phyloP scores from a whole-genome alignment of 306 rosid species.

The Fagus sylvatica region DNA sequence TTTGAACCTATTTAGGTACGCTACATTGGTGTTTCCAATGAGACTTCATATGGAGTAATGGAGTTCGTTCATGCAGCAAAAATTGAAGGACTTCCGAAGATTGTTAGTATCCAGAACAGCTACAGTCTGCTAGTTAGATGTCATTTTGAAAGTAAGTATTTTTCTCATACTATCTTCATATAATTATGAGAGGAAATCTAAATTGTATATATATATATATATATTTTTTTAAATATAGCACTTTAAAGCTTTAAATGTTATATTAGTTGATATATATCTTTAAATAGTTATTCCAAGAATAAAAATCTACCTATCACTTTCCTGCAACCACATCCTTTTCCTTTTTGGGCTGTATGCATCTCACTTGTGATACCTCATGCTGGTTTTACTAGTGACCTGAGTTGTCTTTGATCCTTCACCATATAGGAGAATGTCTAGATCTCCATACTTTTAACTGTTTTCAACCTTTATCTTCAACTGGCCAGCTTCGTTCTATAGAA shows the following conservation, averaged over 20 bases:
- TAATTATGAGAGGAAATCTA: background rate
- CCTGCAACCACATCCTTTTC: background rate
- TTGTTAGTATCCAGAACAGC: conserved; percentile 84
- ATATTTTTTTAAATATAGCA: too few relatives aligned
- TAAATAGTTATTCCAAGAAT: too few relatives aligned
- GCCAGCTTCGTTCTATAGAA: background rate
- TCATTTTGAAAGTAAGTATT: conserved; percentile 61
- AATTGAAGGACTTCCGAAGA: conserved; percentile 85
- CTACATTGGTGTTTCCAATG: conserved; percentile 86
- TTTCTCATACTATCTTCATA: background rate
- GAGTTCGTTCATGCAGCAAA: conserved; percentile 86
- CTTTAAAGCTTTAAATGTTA: too few relatives aligned
- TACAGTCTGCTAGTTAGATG: conserved; percentile 72
- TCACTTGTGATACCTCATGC: background rate
- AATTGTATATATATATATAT: too few relatives aligned
- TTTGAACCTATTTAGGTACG: conserved; percentile 60
- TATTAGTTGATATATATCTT: too few relatives aligned
- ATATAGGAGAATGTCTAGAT: background rate
- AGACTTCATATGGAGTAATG: conserved; percentile 97
- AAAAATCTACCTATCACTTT: background rate
- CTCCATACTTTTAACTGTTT: background rate
- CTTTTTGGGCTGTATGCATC: background rate
- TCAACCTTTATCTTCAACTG: background rate
- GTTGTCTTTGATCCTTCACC: background rate
- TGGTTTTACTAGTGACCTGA: background rate